Evolutionary conservation across 176 grass and related monocot genomes (phyloP).

Genomic region (Eragrostis curvula): DNA sequence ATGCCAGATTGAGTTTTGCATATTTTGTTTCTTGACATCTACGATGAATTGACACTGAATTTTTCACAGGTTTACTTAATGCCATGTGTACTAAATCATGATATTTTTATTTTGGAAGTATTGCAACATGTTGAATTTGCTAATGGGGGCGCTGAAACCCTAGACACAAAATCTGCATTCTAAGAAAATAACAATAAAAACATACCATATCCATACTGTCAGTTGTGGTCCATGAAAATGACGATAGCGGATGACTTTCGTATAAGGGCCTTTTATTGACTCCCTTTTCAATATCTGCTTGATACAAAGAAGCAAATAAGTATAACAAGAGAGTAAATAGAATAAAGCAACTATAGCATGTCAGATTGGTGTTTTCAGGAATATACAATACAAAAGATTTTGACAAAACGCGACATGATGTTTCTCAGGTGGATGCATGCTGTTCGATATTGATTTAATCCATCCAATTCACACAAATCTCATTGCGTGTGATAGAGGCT

Average conservation of each 20-base stretch:
- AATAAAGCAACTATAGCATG: neutral
- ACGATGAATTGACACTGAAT: no score
- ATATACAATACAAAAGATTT: conserved; percentile 16
- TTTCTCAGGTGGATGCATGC: neutral
- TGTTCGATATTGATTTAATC: neutral
- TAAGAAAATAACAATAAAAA: conserved; percentile 13
- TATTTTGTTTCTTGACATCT: no score
- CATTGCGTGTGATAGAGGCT: neutral
- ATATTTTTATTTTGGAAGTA: no score
- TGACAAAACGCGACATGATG: neutral
- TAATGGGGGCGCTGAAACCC: no score
- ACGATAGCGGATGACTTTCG: conserved; percentile 69
- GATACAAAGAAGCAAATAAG: conserved; percentile 30
- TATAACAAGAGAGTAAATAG: conserved; percentile 6
- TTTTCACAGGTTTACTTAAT: no score
- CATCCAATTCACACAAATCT: conserved; percentile 8
- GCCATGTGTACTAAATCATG: no score
- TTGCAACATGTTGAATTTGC: no score
- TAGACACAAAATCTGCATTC: no score
- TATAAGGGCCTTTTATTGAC: conserved; percentile 71
- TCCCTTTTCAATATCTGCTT: conserved; percentile 76
- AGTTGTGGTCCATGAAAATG: conserved; percentile 83
- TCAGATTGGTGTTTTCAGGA: neutral
- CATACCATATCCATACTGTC: conserved; percentile 80
- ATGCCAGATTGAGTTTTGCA: no score